Evolutionary conservation across 192 early-diverging fungal species (phyloP), one percentile per base, ranked within the genome.

Genomic region (Fimicolochytrium jonesii): DNA sequence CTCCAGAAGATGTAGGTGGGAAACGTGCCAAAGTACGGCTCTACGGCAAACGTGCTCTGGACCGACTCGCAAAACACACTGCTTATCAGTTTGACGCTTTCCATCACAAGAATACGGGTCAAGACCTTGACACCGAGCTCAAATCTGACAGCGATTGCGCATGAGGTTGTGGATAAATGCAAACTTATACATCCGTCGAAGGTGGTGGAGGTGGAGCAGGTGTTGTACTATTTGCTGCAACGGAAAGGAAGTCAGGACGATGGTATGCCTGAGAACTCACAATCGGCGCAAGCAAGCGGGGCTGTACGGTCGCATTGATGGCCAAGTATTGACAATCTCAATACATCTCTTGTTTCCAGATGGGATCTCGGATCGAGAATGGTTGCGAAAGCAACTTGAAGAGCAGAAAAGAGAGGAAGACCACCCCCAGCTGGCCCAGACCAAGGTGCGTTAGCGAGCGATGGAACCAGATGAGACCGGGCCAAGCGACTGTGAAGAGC

Each of bases 81-180:
- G n/a, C n/a, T n/a, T n/a, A n/a, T n/a, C n/a, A n/a, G n/a, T n/a
- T n/a, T n/a, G n/a, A n/a, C n/a, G n/a, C n/a, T n/a, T 32, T 23
- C 25, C 45, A 61, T 26, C 18, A 25, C 9, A 45, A 77, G 75
- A 1, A 73, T 77, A 17, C 56, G 75, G 32, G 34, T 77, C 20
- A 77, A 77, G 43, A 37, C 64, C 4, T 23, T 77, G n/a, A 39
- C 49, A 25, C 44, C 64, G 10, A 49, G 42, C 30, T 58, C 60
- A 3, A 74, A 77, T 51, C 60, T 77, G 10, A 31, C 62, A 3
- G 28, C 17, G 23, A 29, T 80, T 15, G 75, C 78, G 0, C 62
- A 72, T 28, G 78, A 77, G 45, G 68, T 80, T 29, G 68, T 80
- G 6, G 75, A 77, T 35, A 77, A 74, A 58, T 80, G 76, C 60